phyloP scores from a whole-genome alignment of 164 flowering plant genomes.

The Cinnamomum chago region DNA sequence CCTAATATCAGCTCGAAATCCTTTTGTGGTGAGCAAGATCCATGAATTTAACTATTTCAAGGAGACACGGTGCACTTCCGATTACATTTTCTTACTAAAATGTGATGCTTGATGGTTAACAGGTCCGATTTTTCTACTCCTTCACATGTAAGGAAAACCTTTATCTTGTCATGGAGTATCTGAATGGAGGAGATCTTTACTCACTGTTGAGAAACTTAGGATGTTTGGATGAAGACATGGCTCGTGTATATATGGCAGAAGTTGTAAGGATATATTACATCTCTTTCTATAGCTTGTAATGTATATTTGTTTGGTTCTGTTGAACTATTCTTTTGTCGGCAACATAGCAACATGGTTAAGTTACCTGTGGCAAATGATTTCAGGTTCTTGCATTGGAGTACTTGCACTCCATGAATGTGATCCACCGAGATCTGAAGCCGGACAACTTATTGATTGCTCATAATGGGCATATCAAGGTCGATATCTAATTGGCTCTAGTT shows the following conservation, averaged over 20 bases:
- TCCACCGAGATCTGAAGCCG: constrained; percentile 97
- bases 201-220: constrained; percentile 84
- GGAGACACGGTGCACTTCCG: neutral
- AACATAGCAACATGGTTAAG: neutral
- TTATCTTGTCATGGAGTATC: constrained; percentile 95
- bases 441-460: constrained; percentile 93
- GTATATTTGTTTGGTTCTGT: neutral
- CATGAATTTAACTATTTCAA: neutral
- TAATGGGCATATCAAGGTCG: constrained; percentile 98
- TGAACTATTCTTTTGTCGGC: neutral
- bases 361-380: constrained; percentile 11
- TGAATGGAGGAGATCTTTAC: constrained; percentile 97
- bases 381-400: constrained; percentile 99
- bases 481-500: constrained; percentile 16
- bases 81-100: too few relatives aligned
- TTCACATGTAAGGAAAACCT: constrained; percentile 99
- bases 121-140: constrained; percentile 99
- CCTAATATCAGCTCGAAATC: constrained; percentile 86
- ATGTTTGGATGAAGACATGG: constrained; percentile 93
- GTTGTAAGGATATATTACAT: constrained; percentile 49
- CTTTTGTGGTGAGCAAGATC: constrained; percentile 81
- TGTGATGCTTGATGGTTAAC: neutral
- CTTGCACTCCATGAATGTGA: constrained; percentile 84
- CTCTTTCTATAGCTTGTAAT: neutral
- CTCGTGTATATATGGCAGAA: constrained; percentile 94